Base-by-base conservation (phyloP, 257 asterid species). In the Fraxinus pennsylvanica region DNA sequence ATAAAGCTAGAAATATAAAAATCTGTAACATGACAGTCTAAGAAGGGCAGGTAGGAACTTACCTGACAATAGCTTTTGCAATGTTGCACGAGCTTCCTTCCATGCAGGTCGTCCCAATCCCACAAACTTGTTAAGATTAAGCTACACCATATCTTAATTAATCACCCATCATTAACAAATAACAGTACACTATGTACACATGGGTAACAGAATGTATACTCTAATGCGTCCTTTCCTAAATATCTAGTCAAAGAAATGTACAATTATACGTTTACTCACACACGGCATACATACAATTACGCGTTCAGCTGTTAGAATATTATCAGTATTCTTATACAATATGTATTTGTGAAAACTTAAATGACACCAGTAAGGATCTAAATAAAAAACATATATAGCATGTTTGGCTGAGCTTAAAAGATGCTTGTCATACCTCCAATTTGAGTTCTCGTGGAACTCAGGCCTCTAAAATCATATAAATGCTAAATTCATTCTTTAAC, bases 31-130 rank as follows among this genome's bases (percentile, higher is more conserved):
- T 12, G 59, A 54, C 21, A 19, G 63, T 17, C 63, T 54, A 5
- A 54, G 63, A 19, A 19, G 68, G 61, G 61, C 41, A 66, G 38
- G 43, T 29, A 75, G 76, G 43, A 66, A 76, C 72, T 2, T 68
- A 95, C 99, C 98, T 74, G 98, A 93, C 80, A 96, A 82, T 73
- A 96, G 87, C 91, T 87, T 96, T 82, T 90, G 98, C 80, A 96
- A 80, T 27, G 96, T 88, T 9, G 85, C 32, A 69, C 99, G 97
- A 80, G 98, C 98, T 88, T 96, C 99, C 83, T 87, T 96, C 99
- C 97, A 96, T 43, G 98, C 97, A 19, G 95, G 90, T 41, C 90
- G 86, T 6, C 99, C 97, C 91, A 92, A 74, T 77, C 74, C 94
- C 93, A 92, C 76, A 80, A 96, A 93, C 80, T 89, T 91, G 72